A percentile compares a stretch with the other conserved stretches of the same genome.
phyloP scores from a whole-genome alignment of 768 basidiomycete species.

The Polyporus arcularius region DNA sequence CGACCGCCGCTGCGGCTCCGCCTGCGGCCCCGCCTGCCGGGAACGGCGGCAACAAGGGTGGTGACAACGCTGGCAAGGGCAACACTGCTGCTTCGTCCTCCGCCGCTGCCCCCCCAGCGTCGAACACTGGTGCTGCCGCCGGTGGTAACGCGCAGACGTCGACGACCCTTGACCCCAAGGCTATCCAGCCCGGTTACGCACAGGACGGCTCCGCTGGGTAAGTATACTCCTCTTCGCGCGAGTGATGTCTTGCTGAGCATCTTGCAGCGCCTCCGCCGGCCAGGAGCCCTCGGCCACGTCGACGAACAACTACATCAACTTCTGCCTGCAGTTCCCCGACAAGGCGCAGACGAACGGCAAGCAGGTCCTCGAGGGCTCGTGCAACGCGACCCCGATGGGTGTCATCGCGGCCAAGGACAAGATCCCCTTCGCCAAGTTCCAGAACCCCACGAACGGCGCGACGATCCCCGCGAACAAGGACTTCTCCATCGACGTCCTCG shows the following conservation, averaged over 20 bases:
- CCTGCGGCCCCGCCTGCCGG: conserved; percentile 10
- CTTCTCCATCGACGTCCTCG: conserved; percentile 56
- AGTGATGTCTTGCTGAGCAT: neutral
- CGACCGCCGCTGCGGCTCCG: conserved; percentile 11
- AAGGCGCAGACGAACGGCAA: conserved; percentile 48
- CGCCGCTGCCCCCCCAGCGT: conserved; percentile 15
- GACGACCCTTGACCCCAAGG: conserved; percentile 41
- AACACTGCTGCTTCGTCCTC: conserved; percentile 7
- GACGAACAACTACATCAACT: conserved; percentile 69
- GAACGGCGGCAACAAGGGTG: conserved; percentile 14
- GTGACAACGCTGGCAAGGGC: conserved; percentile 1
- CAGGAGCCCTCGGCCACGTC: conserved; percentile 55
- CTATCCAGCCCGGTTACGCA: conserved; percentile 46
- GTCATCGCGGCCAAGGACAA: conserved; percentile 51
- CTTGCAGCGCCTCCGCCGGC: conserved; percentile 35
- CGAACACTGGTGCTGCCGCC: conserved; percentile 11
- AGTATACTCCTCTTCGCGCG: neutral
- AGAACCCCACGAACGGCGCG: conserved; percentile 47
- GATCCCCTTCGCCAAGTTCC: conserved; percentile 60
- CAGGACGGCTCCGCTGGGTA: conserved; percentile 48
- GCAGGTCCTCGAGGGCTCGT: conserved; percentile 47
- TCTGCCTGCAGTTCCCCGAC: conserved; percentile 39
- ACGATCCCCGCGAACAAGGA: conserved; percentile 47
- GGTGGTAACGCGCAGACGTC: conserved; percentile 15
- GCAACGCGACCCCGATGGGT: conserved; percentile 67